phyloP scores from a whole-genome alignment of 202 grass and related monocot genomes.

The Hordeum pubiflorum region DNA sequence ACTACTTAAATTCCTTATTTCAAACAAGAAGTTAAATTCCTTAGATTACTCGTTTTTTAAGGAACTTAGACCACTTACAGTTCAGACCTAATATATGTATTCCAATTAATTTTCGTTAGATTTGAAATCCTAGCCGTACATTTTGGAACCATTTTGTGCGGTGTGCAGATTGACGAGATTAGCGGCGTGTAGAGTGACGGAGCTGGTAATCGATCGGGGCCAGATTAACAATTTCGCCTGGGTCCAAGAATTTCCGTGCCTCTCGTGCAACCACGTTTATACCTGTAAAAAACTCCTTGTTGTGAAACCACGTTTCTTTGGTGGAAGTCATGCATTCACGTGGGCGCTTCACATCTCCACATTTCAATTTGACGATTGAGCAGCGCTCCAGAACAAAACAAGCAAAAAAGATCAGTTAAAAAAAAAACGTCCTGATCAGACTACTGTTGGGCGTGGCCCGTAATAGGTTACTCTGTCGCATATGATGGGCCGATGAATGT shows the following conservation, averaged over 20 bases:
- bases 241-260: not conserved
- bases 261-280: not conserved
- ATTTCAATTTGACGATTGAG: not conserved
- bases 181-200: not conserved
- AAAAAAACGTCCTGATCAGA: not conserved
- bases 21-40: not conserved
- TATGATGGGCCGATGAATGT: no score
- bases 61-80: not conserved
- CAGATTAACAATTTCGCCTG: not conserved
- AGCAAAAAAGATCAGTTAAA: not conserved
- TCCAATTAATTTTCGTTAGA: not conserved
- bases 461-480: no score
- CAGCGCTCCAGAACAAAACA: not conserved
- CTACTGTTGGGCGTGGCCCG: no score
- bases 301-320: not conserved
- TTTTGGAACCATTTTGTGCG: not conserved
- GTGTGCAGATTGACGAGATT: not conserved
- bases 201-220: not conserved
- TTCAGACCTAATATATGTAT: not conserved
- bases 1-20: not conserved
- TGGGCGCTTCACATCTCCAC: not conserved
- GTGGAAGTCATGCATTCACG: not conserved
- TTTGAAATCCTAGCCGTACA: not conserved
- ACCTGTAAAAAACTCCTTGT: no score
- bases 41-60: not conserved